Evolutionary conservation across 192 early-diverging fungal species (phyloP).

Genomic region (Coemansia sp.): DNA sequence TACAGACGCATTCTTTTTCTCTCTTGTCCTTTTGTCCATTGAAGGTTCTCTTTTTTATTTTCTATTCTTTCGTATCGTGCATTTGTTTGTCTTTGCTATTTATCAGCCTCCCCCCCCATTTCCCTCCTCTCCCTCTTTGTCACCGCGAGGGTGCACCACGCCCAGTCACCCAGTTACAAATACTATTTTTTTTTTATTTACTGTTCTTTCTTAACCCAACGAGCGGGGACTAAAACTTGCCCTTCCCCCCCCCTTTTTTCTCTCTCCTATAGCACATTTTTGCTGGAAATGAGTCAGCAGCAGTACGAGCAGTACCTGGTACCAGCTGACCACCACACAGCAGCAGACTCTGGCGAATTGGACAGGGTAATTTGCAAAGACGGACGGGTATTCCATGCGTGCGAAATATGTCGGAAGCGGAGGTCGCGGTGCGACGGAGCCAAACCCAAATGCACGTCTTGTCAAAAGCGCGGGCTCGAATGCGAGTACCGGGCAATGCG

Average conservation of each 20-base stretch:
- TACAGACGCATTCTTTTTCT: constrained; percentile 7
- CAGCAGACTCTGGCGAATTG: not conserved
- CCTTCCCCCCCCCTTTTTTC: not conserved
- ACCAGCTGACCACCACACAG: constrained; percentile 3
- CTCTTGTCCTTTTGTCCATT: not conserved
- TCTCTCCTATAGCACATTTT: not conserved
- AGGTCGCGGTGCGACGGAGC: constrained; percentile 47
- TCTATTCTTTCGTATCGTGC: too few species aligned
- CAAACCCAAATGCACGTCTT: constrained; percentile 46
- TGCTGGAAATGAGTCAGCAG: constrained; percentile 4
- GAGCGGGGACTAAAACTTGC: too few species aligned
- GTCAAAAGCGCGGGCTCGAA: constrained; percentile 34
- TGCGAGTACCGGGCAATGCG: constrained; percentile 57
- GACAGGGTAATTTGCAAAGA: constrained; percentile 51
- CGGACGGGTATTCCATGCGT: constrained; percentile 55
- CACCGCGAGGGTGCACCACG: constrained; percentile 3
- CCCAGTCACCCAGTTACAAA: constrained; percentile 1
- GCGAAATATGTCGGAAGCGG: constrained; percentile 50
- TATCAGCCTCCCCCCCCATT: not conserved
- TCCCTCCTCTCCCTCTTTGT: not conserved
- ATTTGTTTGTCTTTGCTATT: not conserved
- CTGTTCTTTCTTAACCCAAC: too few species aligned
- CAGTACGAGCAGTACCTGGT: not conserved
- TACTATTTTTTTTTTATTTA: constrained; percentile 9
- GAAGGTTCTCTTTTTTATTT: not conserved